These are phyloP conservation scores for Blastobotrys chiropterorum DNA, from an alignment of 805 yeast genomes.

Conservation along the genomic window DNA sequence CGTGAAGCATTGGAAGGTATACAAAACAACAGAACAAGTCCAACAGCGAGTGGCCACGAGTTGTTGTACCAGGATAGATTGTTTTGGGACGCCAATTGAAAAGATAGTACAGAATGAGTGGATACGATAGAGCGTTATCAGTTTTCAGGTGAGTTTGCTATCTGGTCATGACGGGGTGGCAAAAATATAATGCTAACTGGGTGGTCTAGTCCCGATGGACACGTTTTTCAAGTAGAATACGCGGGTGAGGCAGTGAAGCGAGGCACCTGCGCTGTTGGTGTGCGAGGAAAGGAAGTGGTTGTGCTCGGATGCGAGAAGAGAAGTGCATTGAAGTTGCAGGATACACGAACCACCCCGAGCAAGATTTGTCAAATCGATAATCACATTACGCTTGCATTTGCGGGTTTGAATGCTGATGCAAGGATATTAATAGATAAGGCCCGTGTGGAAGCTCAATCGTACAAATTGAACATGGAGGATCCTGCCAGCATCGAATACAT, in stretches of 20 bases:
- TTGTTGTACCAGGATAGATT: neutral
- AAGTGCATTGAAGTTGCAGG: constrained; percentile 90
- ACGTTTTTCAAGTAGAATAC: constrained; percentile 97
- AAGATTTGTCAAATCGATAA: constrained; percentile 88
- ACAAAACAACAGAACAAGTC: neutral
- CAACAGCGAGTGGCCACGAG: neutral
- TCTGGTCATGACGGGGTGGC: constrained; percentile 8
- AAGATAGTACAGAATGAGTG: constrained; percentile 64
- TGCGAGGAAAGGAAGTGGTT: constrained; percentile 81
- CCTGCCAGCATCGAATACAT: constrained; percentile 87
- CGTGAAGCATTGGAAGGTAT: neutral
- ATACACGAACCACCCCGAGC: constrained; percentile 92
- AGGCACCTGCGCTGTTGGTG: constrained; percentile 98
- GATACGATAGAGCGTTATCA: constrained; percentile 98
- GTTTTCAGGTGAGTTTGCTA: constrained; percentile 76
- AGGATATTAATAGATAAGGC: constrained; percentile 92
- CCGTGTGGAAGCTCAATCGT: constrained; percentile 93
- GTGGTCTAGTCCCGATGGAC: constrained; percentile 82
- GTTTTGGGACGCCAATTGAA: neutral
- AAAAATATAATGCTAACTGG: neutral
- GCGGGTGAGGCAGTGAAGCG: constrained; percentile 97
- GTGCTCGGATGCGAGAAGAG: constrained; percentile 96
- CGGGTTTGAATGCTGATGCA: constrained; percentile 98
- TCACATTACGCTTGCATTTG: constrained; percentile 88
- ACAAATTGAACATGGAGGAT: constrained; percentile 88